Evolutionary conservation across 2,329 filamentous ascomycete genomes (phyloP).

Genomic region (Xylogone sp.): DNA sequence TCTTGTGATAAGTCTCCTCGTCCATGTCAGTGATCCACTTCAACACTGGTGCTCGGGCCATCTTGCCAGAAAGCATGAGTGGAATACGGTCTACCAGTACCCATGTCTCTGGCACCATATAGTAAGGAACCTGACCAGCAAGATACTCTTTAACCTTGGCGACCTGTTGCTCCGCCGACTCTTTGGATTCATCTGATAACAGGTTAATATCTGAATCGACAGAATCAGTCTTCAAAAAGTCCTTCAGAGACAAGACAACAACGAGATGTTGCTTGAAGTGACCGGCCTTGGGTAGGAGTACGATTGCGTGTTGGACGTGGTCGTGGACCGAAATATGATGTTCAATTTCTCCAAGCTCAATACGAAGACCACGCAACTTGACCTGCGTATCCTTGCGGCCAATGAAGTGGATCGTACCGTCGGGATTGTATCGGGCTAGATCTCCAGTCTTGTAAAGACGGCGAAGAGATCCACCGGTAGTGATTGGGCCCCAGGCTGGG

Average conservation of each 20-base stretch:
- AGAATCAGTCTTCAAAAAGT: no score
- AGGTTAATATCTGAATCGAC: no score
- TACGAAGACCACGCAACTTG: slow-evolving; percentile 58
- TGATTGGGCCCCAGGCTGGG: slow-evolving; percentile 3
- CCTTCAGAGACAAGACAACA: background rate
- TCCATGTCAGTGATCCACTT: no score
- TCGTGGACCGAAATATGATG: background rate
- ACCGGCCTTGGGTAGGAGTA: background rate
- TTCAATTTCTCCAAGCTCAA: slow-evolving; percentile 60
- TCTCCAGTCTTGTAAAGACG: slow-evolving; percentile 60
- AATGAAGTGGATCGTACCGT: slow-evolving; percentile 57
- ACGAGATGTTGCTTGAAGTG: background rate
- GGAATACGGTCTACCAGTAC: no score
- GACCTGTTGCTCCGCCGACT: no score
- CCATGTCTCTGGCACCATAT: no score
- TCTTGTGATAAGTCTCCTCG: no score
- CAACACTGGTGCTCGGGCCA: no score
- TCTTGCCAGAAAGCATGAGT: no score
- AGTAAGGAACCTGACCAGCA: no score
- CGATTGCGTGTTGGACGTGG: background rate
- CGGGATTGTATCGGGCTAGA: slow-evolving; percentile 53
- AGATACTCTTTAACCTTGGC: no score
- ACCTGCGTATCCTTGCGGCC: slow-evolving; percentile 61
- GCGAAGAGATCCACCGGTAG: background rate
- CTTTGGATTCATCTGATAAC: no score